Conservation (phyloP, 192 early-diverging fungal genomes). For the Linderina pennispora region DNA sequence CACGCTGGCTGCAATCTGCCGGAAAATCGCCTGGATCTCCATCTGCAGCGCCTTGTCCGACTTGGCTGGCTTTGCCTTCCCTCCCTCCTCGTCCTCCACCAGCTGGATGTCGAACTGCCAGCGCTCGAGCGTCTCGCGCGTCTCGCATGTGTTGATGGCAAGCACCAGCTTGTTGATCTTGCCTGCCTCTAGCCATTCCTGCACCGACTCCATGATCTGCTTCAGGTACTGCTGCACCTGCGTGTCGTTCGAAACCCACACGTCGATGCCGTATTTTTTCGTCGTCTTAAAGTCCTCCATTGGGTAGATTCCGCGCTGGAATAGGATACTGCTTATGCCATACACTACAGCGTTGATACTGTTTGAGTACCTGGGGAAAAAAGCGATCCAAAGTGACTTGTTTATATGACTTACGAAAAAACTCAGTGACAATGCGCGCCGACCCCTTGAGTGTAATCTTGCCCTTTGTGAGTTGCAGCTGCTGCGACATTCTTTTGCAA, state of each 20-base stretch:
- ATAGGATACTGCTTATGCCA: conserved; percentile 82
- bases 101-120: conserved; percentile 93
- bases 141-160: conserved; percentile 79
- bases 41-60: conserved; percentile 40
- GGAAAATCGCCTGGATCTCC: conserved; percentile 86
- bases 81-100: conserved; percentile 40
- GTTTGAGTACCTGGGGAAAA: conserved; percentile 27
- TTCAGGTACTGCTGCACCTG: conserved; percentile 67
- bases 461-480: conserved; percentile 44
- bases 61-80: conserved; percentile 25
- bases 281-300: conserved; percentile 81
- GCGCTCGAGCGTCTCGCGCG: conserved; percentile 76
- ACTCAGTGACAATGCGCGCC: conserved; percentile 78
- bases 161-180: conserved; percentile 81
- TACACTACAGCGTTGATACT: no score
- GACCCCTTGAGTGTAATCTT: conserved; percentile 83
- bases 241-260: conserved; percentile 72
- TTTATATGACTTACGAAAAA: no score
- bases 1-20: conserved; percentile 87
- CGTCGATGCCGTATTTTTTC: conserved; percentile 82
- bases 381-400: no score
- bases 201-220: conserved; percentile 71
- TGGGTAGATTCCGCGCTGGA: conserved; percentile 91
- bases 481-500: conserved; percentile 19
- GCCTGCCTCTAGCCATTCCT: conserved; percentile 70